Evolutionary conservation across 192 early-diverging fungal species (phyloP), one percentile per base, ranked within the genome.

Genomic region (Umbelopsis isabellina): DNA sequence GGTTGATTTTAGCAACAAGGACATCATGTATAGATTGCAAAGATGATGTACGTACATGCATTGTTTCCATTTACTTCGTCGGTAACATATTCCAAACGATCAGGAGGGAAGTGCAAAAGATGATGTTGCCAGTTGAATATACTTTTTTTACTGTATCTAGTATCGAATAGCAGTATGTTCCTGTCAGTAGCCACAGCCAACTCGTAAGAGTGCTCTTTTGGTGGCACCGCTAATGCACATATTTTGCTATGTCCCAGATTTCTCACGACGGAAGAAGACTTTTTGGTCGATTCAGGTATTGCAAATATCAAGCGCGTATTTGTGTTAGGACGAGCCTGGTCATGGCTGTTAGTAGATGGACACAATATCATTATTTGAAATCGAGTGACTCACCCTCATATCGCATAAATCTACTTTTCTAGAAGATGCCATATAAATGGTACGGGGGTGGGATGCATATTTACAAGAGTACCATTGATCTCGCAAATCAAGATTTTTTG

Each of bases 371-470:
- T 4, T 41, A 5, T 10, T 41, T 41, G 37, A 41, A 33, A 10
- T 11, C 30, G 30, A 61, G 3, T 16, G 37, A 37, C 30, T 61
- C 30, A 61, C 55, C 16, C 55, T 61, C 30, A 61, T 35, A 35
- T 61, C 55, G 25, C 55, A 61, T 13, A 61, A 25, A 12, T 61
- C 55, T 12, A 61, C 1, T 61, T 61, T 25, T 18, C 37, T 16
- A 16, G 55, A 30, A 18, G 27, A 61, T 35, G 55, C 55, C 12
- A 25, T 35, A 35, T 61, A 61, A 35, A 61, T 35, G 30, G 30
- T 27, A 18, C 55, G 25, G 11, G 55, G 55, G 16, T 61, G 55
- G 12, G 55, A 61, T 61, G 55, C 55, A 30, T 61, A 61, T 61
- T 61, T 30, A 35, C 55, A 61, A 12, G 55, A 61, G n/a, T 35